A percentile compares a stretch with the other conserved stretches of the same genome.
These are phyloP conservation scores for Russula griseocarnosa DNA, from an alignment of 768 basidiomycete genomes.

Conservation along the genomic window DNA sequence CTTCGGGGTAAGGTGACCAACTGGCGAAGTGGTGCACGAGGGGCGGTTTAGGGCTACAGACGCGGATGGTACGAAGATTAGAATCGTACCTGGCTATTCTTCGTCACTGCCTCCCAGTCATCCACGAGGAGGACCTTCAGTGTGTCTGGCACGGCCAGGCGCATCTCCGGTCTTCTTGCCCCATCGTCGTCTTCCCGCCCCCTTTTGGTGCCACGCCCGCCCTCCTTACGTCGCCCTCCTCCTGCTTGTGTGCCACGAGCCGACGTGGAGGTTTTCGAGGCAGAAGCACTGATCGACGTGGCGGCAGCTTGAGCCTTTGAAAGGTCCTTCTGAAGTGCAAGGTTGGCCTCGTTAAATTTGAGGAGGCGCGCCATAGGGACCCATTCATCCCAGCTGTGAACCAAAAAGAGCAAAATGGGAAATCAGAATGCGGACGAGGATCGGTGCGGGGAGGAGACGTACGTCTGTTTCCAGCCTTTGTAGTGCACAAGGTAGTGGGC, in stretches of 20 bases:
- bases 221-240: constrained; percentile 49
- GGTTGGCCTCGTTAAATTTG: constrained; percentile 78
- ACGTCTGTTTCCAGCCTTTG: constrained; percentile 99
- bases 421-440: constrained; percentile 2
- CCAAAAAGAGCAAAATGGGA: background rate
- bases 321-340: constrained; percentile 72
- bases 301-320: constrained; percentile 43
- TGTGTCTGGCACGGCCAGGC: constrained; percentile 83
- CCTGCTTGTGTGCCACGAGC: constrained; percentile 29
- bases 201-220: constrained; percentile 61
- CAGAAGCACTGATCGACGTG: constrained; percentile 36
- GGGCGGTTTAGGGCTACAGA: background rate
- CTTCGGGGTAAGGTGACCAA: constrained; percentile 77
- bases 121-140: constrained; percentile 88
- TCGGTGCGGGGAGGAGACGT: constrained; percentile 31
- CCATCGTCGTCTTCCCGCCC: constrained; percentile 80
- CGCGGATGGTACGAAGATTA: background rate
- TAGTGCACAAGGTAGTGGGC: constrained; percentile 95
- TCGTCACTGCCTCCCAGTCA: constrained; percentile 97
- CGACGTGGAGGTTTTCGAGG: constrained; percentile 32
- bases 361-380: constrained; percentile 76
- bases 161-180: constrained; percentile 81
- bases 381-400: constrained; percentile 92
- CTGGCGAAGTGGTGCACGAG: constrained; percentile 39
- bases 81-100: constrained; percentile 73